A percentile compares a stretch with the other conserved stretches of the same genome.
Evolutionary conservation across 257 asterid species (phyloP).

Genomic region (Plectranthus barbatus): DNA sequence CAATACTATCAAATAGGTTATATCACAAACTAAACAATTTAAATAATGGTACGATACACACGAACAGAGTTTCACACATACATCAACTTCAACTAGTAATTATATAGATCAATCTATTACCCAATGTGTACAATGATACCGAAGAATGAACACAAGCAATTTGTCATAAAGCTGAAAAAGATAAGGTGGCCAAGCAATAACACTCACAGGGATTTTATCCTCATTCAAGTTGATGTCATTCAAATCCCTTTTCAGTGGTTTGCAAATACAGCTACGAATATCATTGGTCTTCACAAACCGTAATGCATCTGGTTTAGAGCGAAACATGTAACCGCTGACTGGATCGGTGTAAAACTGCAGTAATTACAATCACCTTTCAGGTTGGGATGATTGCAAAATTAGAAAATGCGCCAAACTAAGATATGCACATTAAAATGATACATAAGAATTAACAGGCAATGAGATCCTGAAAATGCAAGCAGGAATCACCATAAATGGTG

Average conservation of each 20-base stretch:
- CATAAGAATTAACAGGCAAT: too few species aligned
- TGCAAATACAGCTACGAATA: slow-evolving; percentile 35
- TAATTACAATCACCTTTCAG: slow-evolving; percentile 7
- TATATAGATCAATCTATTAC: neutral
- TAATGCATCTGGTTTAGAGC: slow-evolving; percentile 52
- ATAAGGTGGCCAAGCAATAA: slow-evolving; percentile 8
- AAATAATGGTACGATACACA: too few species aligned
- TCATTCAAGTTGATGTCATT: slow-evolving; percentile 7
- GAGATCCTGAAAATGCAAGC: slow-evolving; percentile 3
- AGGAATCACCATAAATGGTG: neutral
- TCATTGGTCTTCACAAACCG: slow-evolving; percentile 55
- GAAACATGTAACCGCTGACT: slow-evolving; percentile 46
- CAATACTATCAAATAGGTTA: too few species aligned
- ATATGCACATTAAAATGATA: neutral
- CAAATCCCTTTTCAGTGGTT: slow-evolving; percentile 33
- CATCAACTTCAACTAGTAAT: neutral
- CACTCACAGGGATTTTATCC: slow-evolving; percentile 37
- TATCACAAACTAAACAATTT: too few species aligned
- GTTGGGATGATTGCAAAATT: neutral
- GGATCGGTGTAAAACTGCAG: slow-evolving; percentile 64
- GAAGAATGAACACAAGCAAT: slow-evolving; percentile 2
- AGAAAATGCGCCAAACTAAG: neutral
- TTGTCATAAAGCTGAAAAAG: slow-evolving; percentile 1
- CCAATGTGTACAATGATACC: neutral
- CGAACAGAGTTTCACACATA: neutral